Evolutionary conservation across 2,329 filamentous ascomycete genomes (phyloP).

Genomic region (Fusarium bulbicola): DNA sequence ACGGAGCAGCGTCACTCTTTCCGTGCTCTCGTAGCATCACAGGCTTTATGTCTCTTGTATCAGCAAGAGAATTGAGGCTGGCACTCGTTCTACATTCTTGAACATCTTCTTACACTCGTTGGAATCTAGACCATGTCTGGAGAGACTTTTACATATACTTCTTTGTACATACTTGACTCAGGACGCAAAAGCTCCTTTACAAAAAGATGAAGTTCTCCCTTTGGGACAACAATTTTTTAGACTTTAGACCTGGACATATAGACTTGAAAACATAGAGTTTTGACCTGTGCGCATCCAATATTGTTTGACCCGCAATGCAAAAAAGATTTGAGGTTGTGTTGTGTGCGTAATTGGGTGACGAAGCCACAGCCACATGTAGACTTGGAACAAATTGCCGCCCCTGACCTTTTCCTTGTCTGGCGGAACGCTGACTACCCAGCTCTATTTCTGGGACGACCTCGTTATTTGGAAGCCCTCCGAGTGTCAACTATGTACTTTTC

Average conservation of each 20-base stretch:
- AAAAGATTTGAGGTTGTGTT: neutral
- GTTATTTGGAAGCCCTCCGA: neutral
- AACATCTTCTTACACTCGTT: slow-evolving; percentile 42
- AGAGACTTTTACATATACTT: slow-evolving; percentile 35
- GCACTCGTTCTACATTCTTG: slow-evolving; percentile 42
- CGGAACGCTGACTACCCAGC: neutral
- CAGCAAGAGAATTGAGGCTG: slow-evolving; percentile 40
- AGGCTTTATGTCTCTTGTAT: slow-evolving; percentile 41
- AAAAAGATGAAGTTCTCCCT: slow-evolving; percentile 16
- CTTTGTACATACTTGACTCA: slow-evolving; percentile 40
- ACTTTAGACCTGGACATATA: slow-evolving; percentile 22
- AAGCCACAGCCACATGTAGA: slow-evolving; percentile 18
- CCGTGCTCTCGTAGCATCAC: slow-evolving; percentile 31
- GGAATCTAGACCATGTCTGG: slow-evolving; percentile 20
- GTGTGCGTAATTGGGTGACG: neutral
- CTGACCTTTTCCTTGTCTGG: slow-evolving; percentile 1
- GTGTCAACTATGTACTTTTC: neutral
- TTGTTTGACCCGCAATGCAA: neutral
- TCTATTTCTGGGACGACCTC: neutral
- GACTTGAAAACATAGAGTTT: slow-evolving; percentile 26
- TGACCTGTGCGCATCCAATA: neutral
- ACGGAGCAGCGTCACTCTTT: slow-evolving; percentile 23
- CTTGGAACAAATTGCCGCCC: slow-evolving; percentile 10
- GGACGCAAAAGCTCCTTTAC: slow-evolving; percentile 7
- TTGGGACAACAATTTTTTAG: slow-evolving; percentile 20